phyloP scores from a whole-genome alignment of 176 grass and related monocot species.

The Areca catechu region DNA sequence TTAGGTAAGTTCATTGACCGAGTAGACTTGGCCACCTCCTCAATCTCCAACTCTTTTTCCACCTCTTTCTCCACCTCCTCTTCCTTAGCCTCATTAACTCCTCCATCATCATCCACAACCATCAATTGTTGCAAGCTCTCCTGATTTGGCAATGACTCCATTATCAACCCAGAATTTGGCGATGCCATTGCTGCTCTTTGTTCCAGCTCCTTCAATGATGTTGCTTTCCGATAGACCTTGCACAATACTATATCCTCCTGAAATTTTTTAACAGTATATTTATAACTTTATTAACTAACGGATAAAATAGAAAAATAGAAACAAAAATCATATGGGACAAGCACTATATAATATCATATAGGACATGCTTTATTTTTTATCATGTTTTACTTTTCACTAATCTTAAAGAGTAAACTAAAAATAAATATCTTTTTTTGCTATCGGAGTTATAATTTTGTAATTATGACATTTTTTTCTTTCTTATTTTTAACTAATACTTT shows the following conservation, averaged over 20 bases:
- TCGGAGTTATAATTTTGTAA: too few species aligned
- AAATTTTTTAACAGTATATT: neutral
- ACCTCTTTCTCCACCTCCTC: constrained; percentile 22
- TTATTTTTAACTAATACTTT: too few species aligned
- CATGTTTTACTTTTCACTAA: too few species aligned
- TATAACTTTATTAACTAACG: too few species aligned
- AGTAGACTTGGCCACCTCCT: neutral
- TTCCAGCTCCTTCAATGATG: constrained; percentile 9
- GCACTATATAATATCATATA: too few species aligned
- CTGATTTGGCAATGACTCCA: constrained; percentile 46
- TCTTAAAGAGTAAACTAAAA: too few species aligned
- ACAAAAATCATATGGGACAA: too few species aligned
- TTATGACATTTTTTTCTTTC: too few species aligned
- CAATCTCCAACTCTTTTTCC: neutral
- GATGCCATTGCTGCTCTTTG: constrained; percentile 28
- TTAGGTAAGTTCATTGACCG: neutral
- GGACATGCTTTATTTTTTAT: too few species aligned
- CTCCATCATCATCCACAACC: neutral
- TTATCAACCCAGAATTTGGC: constrained; percentile 27
- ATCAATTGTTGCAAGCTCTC: constrained; percentile 6
- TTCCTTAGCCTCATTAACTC: constrained; percentile 26
- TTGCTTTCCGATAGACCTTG: constrained; percentile 12
- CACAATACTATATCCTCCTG: constrained; percentile 6
- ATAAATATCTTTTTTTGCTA: too few species aligned
- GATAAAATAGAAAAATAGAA: neutral